Base-by-base conservation (phyloP, 2,329 filamentous ascomycete species). In the Diaporthe destruens region DNA sequence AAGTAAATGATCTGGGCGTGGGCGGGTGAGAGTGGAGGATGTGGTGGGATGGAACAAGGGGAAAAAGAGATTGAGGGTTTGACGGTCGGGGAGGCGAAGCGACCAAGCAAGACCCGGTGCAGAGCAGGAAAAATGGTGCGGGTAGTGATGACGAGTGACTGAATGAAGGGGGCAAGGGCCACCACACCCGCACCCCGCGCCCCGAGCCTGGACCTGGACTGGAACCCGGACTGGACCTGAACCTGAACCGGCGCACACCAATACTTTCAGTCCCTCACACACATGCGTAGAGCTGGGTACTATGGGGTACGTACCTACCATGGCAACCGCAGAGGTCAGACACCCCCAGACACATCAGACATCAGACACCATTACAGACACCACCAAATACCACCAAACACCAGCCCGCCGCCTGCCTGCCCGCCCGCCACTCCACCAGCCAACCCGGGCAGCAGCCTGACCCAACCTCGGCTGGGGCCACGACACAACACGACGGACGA, bases 131-230 rank as follows among this genome's bases (percentile, higher is more conserved):
- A 69, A 39, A 42, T 34, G 55, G 42, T 51, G 68, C 55, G 47
- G 55, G 44, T 61, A 47, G 51, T 70, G 55, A 70, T 70, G 68
- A 70, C 55, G 68, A 70, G 68, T 70, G 44, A 53, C 44, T 54
- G 68, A 61, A 70, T 42, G 55, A 61, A 70, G 67, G 68, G 65
- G 65, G 65, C 65, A 68, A 68, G 65, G 65, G 65, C 65, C 51
- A 68, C 65, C 23, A 54, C 65, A 55, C 63, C 63, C 29, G 44
- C 25, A 29, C 39, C 42, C 18, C n/a, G 29, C 18, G n/a, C 7
- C 59, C 57, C 12, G 32, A n/a, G 36, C 44, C 44, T 36, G 61
- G 32, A 25, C 61, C 42, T 51, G 57, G 57, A 42, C 36, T 47
- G 16, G 47, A 65, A 65, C 61, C 44, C 18, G 61, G 32, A 25